Percentiles rank a stretch among this genome's conserved stretches.
phyloP scores from a whole-genome alignment of 441 rosid genomes.

The Gossypium schwendimanii region DNA sequence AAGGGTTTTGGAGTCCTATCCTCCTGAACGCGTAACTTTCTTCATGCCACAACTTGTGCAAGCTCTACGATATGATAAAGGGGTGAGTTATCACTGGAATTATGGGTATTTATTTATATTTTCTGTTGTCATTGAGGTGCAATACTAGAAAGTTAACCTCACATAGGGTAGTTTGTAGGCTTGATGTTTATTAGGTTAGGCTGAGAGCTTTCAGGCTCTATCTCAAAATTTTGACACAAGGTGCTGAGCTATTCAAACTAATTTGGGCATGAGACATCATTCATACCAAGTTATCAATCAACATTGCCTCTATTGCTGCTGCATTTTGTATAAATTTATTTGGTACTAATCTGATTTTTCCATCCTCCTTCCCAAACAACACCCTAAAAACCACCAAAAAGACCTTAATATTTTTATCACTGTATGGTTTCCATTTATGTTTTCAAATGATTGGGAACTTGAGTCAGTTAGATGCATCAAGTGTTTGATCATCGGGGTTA shows the following conservation, averaged over 20 bases:
- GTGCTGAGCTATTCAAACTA: neutral
- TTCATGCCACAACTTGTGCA: constrained; percentile 99
- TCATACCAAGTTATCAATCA: neutral
- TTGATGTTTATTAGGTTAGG: neutral
- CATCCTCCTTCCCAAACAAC: neutral
- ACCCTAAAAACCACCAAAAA: neutral
- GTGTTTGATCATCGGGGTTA: neutral
- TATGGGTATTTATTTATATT: constrained; percentile 4
- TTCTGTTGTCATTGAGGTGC: neutral
- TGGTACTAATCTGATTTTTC: neutral
- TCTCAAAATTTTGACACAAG: neutral
- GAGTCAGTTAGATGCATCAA: neutral
- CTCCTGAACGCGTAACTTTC: constrained; percentile 91
- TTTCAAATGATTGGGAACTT: neutral
- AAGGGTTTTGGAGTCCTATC: constrained; percentile 93
- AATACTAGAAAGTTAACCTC: constrained; percentile 9
- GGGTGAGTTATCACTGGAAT: constrained; percentile 36
- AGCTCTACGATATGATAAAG: constrained; percentile 84
- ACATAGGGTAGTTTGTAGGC: neutral
- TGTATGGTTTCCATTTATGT: neutral
- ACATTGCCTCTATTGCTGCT: neutral
- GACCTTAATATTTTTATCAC: neutral
- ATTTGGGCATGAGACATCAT: neutral
- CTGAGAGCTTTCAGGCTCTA: neutral
- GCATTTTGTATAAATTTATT: neutral